A percentile compares a stretch with the other conserved stretches of the same genome.
Evolutionary conservation across 1,284 basidiomycete genomes (phyloP).

Genomic region (Fomitiporia mediterranea): DNA sequence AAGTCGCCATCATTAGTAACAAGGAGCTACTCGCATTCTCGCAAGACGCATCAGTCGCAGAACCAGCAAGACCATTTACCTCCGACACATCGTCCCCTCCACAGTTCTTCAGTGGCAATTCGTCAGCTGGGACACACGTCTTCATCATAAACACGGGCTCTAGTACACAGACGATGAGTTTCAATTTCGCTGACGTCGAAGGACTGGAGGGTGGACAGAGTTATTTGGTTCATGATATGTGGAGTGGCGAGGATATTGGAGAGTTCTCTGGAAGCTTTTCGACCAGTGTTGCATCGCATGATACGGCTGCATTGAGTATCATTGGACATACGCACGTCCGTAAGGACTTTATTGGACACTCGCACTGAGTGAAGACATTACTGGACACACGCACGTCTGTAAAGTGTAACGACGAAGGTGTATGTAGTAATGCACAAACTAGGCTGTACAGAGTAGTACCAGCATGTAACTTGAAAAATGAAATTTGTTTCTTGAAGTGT

Average conservation of each 20-base stretch:
- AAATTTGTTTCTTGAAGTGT: neutral
- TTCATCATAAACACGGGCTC: conserved; percentile 48
- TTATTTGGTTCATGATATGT: conserved; percentile 52
- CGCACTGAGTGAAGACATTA: conserved; percentile 8
- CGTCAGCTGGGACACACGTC: conserved; percentile 46
- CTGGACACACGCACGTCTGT: too few species aligned
- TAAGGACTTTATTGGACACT: conserved; percentile 41
- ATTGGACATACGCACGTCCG: too few species aligned
- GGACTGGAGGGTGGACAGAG: conserved; percentile 35
- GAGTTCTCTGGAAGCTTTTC: conserved; percentile 37
- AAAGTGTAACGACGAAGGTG: too few species aligned
- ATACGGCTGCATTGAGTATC: too few species aligned
- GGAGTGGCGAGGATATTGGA: conserved; percentile 44
- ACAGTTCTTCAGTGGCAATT: conserved; percentile 47
- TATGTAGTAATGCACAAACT: too few species aligned
- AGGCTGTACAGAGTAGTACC: too few species aligned
- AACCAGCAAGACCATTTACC: conserved; percentile 45
- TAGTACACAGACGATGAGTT: conserved; percentile 38
- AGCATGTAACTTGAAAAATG: too few species aligned
- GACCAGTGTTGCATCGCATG: conserved; percentile 42
- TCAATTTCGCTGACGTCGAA: conserved; percentile 42
- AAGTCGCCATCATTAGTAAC: conserved; percentile 19
- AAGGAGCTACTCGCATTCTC: conserved; percentile 18
- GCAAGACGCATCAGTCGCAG: conserved; percentile 37
- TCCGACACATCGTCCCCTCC: conserved; percentile 39